Percentiles rank a stretch among this genome's conserved stretches.
Conservation (phyloP, 176 grass and related monocot species). For the Rhynchospora pubera region DNA sequence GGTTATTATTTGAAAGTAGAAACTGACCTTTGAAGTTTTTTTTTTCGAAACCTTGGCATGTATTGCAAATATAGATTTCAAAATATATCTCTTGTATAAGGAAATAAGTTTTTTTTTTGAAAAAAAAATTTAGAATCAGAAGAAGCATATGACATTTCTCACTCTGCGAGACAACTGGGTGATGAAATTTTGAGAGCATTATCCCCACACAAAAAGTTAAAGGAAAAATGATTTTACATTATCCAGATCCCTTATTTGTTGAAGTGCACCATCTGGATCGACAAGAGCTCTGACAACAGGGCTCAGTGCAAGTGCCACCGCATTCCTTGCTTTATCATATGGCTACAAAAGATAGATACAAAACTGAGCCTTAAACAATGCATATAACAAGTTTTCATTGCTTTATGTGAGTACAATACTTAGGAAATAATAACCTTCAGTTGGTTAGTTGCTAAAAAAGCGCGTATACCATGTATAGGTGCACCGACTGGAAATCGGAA, state of each 20-base stretch:
- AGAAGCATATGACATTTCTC: not conserved
- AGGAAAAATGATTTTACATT: slow-evolving; percentile 41
- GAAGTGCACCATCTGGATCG: slow-evolving; percentile 94
- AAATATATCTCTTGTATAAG: not conserved
- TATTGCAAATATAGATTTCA: not conserved
- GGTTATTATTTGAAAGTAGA: not conserved
- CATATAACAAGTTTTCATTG: not conserved
- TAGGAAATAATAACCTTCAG: slow-evolving; percentile 57
- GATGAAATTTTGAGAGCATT: not conserved
- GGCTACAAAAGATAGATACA: slow-evolving; percentile 36
- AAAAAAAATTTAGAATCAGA: too few species aligned
- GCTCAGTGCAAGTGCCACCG: slow-evolving; percentile 89
- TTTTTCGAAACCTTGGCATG: too few species aligned
- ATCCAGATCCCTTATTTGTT: slow-evolving; percentile 82
- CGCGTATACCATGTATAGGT: slow-evolving; percentile 92
- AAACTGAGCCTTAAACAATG: not conserved
- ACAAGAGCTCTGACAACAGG: slow-evolving; percentile 95
- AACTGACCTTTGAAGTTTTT: not conserved
- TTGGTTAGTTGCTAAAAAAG: slow-evolving; percentile 89
- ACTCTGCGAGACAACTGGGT: not conserved
- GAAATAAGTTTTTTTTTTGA: too few species aligned
- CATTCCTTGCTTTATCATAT: slow-evolving; percentile 99
- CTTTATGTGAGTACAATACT: not conserved
- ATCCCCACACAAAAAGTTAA: not conserved
- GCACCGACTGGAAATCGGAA: slow-evolving; percentile 87